Evolutionary conservation across 352 stramenopile genomes (phyloP).

Genomic region (Pythium guiyangense): DNA sequence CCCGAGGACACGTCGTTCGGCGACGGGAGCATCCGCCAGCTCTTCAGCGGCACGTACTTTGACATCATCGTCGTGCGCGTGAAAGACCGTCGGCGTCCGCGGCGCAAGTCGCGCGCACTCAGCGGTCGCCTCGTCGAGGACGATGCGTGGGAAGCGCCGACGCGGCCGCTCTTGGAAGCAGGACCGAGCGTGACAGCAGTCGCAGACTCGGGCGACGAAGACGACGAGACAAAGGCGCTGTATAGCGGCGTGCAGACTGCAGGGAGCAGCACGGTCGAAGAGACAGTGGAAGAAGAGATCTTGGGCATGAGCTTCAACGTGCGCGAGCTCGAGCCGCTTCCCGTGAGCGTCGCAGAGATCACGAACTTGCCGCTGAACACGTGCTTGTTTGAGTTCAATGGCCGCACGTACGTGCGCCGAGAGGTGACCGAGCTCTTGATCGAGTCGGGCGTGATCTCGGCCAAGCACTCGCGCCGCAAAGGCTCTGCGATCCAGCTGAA

Average conservation of each 20-base stretch:
- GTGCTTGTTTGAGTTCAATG: constrained; percentile 74
- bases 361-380: constrained; percentile 76
- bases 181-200: constrained; percentile 3
- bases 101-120: constrained; percentile 44
- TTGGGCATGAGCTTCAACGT: constrained; percentile 57
- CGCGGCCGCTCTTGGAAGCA: constrained; percentile 28
- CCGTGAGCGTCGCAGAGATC: constrained; percentile 50
- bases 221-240: constrained; percentile 16
- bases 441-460: constrained; percentile 57
- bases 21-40: constrained; percentile 23
- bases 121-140: constrained; percentile 35
- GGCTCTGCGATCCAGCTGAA: constrained; percentile 73
- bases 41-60: constrained; percentile 51
- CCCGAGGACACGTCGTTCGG: constrained; percentile 24
- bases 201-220: constrained; percentile 30
- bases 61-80: constrained; percentile 67
- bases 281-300: constrained; percentile 49
- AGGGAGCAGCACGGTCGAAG: not conserved
- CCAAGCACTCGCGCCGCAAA: constrained; percentile 68
- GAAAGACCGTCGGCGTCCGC: constrained; percentile 37
- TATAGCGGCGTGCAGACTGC: not conserved
- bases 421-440: constrained; percentile 64
- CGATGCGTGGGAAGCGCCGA: constrained; percentile 39
- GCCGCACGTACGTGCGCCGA: constrained; percentile 59
- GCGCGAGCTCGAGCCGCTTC: constrained; percentile 64